These are phyloP conservation scores for Ophiocordyceps australis DNA, from an alignment of 2,329 filamentous ascomycete genomes.

Conservation along the genomic window DNA sequence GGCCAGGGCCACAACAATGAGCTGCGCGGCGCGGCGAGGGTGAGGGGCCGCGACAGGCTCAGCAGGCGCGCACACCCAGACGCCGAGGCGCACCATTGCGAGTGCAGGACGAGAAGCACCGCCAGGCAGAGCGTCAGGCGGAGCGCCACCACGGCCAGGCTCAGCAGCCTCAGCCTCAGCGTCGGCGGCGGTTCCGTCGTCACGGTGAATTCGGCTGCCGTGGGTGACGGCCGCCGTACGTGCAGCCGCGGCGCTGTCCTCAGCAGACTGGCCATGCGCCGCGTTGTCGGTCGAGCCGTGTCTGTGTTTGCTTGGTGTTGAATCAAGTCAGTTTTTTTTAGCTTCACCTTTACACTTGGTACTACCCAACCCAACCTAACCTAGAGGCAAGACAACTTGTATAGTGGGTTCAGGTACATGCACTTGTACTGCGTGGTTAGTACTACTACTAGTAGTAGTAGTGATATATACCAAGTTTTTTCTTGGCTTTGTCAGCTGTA, in stretches of 20 bases:
- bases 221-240: constrained; percentile 56
- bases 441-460: too few species aligned
- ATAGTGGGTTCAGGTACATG: too few species aligned
- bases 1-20: constrained; percentile 8
- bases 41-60: constrained; percentile 4
- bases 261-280: constrained; percentile 34
- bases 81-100: too few species aligned
- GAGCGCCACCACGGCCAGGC: constrained; percentile 21
- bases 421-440: too few species aligned
- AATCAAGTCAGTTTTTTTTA: too few species aligned
- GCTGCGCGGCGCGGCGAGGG: constrained; percentile 4
- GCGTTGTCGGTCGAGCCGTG: too few species aligned
- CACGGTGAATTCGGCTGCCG: constrained; percentile 83
- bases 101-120: constrained; percentile 29
- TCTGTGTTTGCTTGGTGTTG: too few species aligned
- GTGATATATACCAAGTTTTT: too few species aligned
- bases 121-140: constrained; percentile 22
- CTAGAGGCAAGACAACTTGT: too few species aligned
- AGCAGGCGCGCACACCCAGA: constrained; percentile 15
- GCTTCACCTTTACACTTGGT: too few species aligned
- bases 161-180: constrained; percentile 25
- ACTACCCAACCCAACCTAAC: too few species aligned
- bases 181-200: constrained; percentile 52
- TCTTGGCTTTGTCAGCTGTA: too few species aligned
- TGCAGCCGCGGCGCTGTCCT: constrained; percentile 40